Base-by-base conservation (phyloP, 179 eudicot species). In the Corrigiola litoralis region DNA sequence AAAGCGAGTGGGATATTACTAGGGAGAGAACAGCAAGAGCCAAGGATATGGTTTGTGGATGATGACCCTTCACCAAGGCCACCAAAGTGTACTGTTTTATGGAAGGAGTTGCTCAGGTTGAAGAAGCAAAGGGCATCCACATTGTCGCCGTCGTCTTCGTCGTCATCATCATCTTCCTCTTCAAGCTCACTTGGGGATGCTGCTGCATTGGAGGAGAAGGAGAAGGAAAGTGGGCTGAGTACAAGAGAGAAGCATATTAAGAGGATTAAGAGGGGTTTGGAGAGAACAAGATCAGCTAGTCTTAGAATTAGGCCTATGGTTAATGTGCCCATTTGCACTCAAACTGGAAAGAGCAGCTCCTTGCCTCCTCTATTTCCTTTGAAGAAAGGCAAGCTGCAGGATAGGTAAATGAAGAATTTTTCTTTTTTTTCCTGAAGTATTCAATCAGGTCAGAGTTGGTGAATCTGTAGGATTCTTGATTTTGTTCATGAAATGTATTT, bases 61-160 rank as follows among this genome's bases (percentile, higher is more conserved):
- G 99, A 94, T 31, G 97, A 90, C 58, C 99, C 99, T 2, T 94
- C 99, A 25, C 99, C 99, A 4, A 77, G 97, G 36, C 99, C 99
- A 2, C 99, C 99, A 3, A 90, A 79, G 17, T 94, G 99, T 68
- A 87, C 97, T 5, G 97, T 90, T 4, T 34, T 94, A 10, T 94
- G 97, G 97, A 90, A 90, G 51, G 97, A 90, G 72, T 42, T 90
- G 36, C 53, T 88, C 4, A 70, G 87, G 68, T 41, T 94, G 74
- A 83, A 74, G 74, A 92, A 90, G 31, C 78, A 80, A 8, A 70
- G 68, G 28, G 55, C 67, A 0, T 60, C 87, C 1, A 81, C 89
- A 1, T 72, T 82, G 5, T 84, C 91, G 0, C 83, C 96, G 5
- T 84, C 89, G 0, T 78, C 89, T 2, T 83, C 96, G 0, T 81